Percentiles rank a stretch among this genome's conserved stretches.
Evolutionary conservation across 2,329 filamentous ascomycete species (phyloP).

Genomic region (Arthrobotrys sphaeroides): DNA sequence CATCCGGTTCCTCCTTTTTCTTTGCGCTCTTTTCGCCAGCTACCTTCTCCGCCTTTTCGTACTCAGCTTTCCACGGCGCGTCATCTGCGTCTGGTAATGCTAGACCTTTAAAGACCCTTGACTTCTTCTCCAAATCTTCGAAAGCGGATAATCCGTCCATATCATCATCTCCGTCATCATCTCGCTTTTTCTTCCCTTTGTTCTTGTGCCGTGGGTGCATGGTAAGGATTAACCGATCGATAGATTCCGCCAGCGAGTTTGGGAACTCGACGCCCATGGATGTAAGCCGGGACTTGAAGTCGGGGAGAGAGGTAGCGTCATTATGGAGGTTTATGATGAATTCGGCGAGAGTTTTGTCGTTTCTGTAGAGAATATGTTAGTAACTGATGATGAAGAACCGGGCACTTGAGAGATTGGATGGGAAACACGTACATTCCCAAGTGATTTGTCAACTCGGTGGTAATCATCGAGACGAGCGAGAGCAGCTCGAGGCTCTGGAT

Average conservation of each 20-base stretch:
- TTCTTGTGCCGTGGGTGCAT: conserved; percentile 90
- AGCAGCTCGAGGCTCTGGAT: conserved; percentile 89
- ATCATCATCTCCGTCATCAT: conserved; percentile 56
- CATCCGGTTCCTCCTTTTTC: conserved; percentile 67
- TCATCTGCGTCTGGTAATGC: conserved; percentile 81
- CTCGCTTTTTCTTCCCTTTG: conserved; percentile 60
- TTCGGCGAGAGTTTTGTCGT: conserved; percentile 93
- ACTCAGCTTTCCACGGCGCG: conserved; percentile 66
- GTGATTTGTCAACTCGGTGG: conserved; percentile 93
- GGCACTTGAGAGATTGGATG: neutral
- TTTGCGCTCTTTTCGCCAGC: conserved; percentile 58
- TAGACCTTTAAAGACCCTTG: conserved; percentile 88
- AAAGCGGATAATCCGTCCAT: conserved; percentile 61
- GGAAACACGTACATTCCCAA: conserved; percentile 70
- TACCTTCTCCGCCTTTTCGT: conserved; percentile 58
- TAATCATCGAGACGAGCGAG: conserved; percentile 92
- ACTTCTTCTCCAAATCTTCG: conserved; percentile 73
- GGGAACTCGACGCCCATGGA: conserved; percentile 84
- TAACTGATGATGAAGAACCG: neutral
- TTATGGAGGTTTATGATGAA: conserved; percentile 92
- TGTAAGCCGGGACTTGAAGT: conserved; percentile 80
- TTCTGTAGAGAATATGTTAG: conserved; percentile 59
- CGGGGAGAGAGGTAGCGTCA: conserved; percentile 73
- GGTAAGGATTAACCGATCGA: conserved; percentile 85
- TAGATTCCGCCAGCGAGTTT: conserved; percentile 84